Evolutionary conservation across 257 asterid species (phyloP).

Genomic region (Capsicum rhomboideum): DNA sequence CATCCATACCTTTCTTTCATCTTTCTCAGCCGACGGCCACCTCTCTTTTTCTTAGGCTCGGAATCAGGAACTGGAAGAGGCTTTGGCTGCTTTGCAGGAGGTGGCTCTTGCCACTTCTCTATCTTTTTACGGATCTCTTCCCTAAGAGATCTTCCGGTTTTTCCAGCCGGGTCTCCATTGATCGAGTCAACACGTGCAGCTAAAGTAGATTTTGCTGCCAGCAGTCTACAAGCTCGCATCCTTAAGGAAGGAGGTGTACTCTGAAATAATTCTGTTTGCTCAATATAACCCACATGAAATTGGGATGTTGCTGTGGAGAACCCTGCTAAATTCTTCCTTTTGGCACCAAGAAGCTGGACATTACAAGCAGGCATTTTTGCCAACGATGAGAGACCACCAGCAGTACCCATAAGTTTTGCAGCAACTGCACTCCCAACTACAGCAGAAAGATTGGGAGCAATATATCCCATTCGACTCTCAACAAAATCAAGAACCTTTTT

Average conservation of each 20-base stretch:
- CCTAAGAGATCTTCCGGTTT: slow-evolving; percentile 64
- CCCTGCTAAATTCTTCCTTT: slow-evolving; percentile 81
- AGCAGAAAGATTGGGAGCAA: slow-evolving; percentile 96
- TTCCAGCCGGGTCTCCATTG: slow-evolving; percentile 80
- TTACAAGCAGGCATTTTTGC: slow-evolving; percentile 99
- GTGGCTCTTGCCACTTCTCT: slow-evolving; percentile 99
- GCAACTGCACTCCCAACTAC: slow-evolving; percentile 97
- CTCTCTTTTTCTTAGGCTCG: slow-evolving; percentile 96
- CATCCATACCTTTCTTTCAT: slow-evolving; percentile 79
- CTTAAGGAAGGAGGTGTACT: slow-evolving; percentile 85
- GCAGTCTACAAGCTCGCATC: slow-evolving; percentile 86
- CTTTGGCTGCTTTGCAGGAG: slow-evolving; percentile 96
- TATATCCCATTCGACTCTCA: slow-evolving; percentile 93
- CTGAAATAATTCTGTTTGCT: slow-evolving; percentile 80
- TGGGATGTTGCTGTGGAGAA: slow-evolving; percentile 91
- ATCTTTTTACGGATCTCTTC: slow-evolving; percentile 80
- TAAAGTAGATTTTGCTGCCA: slow-evolving; percentile 92
- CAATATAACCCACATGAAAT: slow-evolving; percentile 81
- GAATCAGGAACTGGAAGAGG: slow-evolving; percentile 99
- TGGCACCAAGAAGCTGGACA: slow-evolving; percentile 97
- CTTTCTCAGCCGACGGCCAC: slow-evolving; percentile 93
- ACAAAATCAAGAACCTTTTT: slow-evolving; percentile 92
- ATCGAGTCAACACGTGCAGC: slow-evolving; percentile 94
- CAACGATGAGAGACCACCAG: slow-evolving; percentile 82
- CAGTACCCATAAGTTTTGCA: slow-evolving; percentile 96